These are phyloP conservation scores for Solanum chacoense DNA, from an alignment of 305 asterid genomes.

Conservation along the genomic window DNA sequence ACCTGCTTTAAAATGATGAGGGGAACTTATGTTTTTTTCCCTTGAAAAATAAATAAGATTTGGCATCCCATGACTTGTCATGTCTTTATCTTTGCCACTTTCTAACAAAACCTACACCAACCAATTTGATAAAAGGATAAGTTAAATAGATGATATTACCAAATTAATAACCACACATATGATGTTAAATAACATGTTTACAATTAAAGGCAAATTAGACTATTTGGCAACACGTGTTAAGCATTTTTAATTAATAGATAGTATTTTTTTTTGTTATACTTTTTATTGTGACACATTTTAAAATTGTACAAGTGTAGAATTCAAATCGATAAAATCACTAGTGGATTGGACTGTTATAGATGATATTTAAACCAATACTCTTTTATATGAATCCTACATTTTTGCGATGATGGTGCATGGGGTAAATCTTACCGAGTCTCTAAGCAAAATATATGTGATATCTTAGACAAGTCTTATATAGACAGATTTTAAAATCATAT, in stretches of 20 bases:
- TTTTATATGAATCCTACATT: background rate
- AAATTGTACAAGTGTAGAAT: too few species aligned
- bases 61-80: constrained; percentile 33
- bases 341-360: background rate
- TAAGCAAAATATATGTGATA: background rate
- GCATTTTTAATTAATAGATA: background rate
- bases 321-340: too few species aligned
- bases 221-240: background rate
- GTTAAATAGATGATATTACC: background rate
- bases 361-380: background rate
- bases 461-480: background rate
- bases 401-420: background rate
- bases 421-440: background rate
- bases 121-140: background rate
- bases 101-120: constrained; percentile 25
- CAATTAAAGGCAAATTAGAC: background rate
- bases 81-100: constrained; percentile 26
- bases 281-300: background rate
- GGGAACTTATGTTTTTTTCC: constrained; percentile 35
- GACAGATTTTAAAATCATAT: too few species aligned
- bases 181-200: background rate
- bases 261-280: too few species aligned
- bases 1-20: constrained; percentile 80
- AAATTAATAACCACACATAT: background rate
- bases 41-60: constrained; percentile 59